Percentiles rank a stretch among this genome's conserved stretches.
phyloP scores from a whole-genome alignment of 164 flowering plant genomes.

The Platanus orientalis region DNA sequence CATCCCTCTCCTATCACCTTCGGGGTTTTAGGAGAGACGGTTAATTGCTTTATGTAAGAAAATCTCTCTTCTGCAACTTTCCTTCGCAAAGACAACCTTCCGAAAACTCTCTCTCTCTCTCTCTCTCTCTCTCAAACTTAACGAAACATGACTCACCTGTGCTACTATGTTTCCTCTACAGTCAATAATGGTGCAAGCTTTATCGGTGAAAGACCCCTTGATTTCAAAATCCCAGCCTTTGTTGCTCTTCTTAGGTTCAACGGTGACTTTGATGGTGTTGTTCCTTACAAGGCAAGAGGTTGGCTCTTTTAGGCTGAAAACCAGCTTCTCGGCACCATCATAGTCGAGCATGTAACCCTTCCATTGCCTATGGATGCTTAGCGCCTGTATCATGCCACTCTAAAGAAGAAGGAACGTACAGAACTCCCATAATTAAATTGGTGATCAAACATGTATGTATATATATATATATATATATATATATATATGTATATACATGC shows the following conservation, averaged over 20 bases:
- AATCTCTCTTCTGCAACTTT: no score
- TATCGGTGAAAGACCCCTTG: conserved; percentile 57
- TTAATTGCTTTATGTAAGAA: no score
- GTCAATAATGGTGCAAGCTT: conserved; percentile 55
- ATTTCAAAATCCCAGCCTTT: conserved; percentile 58
- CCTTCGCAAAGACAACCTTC: no score
- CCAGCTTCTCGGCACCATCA: conserved; percentile 48
- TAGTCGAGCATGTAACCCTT: conserved; percentile 51
- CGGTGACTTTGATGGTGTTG: conserved; percentile 32
- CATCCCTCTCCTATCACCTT: no score
- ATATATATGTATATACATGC: no score
- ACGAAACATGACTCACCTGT: conserved; percentile 41
- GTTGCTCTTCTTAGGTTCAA: conserved; percentile 26
- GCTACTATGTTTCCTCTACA: conserved; percentile 49
- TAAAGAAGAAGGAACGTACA: no score
- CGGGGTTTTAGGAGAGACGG: no score
- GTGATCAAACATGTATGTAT: no score
- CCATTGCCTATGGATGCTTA: conserved; percentile 62
- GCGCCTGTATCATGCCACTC: conserved; percentile 63
- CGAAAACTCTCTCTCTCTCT: background rate
- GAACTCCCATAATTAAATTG: no score
- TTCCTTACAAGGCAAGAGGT: conserved; percentile 29
- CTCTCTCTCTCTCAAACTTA: no score
- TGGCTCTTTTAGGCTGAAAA: conserved; percentile 64
- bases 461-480: no score